Evolutionary conservation across 371 early-diverging fungal genomes (phyloP).

Genomic region (Basidiobolus meristosporus): DNA sequence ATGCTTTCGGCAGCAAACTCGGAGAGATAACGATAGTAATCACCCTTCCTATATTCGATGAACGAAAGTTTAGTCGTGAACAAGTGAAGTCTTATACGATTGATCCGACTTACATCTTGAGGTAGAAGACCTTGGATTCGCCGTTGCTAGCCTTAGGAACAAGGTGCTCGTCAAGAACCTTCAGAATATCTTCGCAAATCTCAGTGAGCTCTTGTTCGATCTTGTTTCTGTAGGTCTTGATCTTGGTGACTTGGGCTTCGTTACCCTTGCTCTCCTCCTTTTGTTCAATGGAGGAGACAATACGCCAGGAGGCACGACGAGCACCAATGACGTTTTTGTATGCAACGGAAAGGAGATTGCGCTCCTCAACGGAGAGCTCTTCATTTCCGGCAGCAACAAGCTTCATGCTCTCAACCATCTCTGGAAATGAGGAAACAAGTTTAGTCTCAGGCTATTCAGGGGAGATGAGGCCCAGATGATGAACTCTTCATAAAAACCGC

Average conservation of each 20-base stretch:
- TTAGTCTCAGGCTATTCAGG: not conserved
- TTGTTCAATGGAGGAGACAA: conserved; percentile 81
- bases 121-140: conserved; percentile 76
- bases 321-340: conserved; percentile 96
- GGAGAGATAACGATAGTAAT: conserved; percentile 99
- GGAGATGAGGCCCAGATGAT: too few relatives aligned
- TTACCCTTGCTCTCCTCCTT: conserved; percentile 68
- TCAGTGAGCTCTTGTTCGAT: conserved; percentile 61
- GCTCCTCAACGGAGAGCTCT: conserved; percentile 76
- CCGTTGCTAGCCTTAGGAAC: conserved; percentile 41
- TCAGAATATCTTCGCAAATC: conserved; percentile 64
- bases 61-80: not conserved
- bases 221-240: conserved; percentile 49
- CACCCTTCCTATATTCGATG: conserved; percentile 71
- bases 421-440: conserved; percentile 10
- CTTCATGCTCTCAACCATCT: conserved; percentile 76
- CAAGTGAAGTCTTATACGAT: too few relatives aligned
- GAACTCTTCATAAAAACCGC: too few relatives aligned
- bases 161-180: conserved; percentile 53
- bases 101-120: conserved; percentile 49
- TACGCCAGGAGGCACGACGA: conserved; percentile 92
- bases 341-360: conserved; percentile 90
- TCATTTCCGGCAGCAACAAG: conserved; percentile 13
- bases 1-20: conserved; percentile 84
- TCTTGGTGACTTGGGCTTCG: conserved; percentile 40